phyloP scores from a whole-genome alignment of 345 rosid genomes.

The Arabidopsis suecica region DNA sequence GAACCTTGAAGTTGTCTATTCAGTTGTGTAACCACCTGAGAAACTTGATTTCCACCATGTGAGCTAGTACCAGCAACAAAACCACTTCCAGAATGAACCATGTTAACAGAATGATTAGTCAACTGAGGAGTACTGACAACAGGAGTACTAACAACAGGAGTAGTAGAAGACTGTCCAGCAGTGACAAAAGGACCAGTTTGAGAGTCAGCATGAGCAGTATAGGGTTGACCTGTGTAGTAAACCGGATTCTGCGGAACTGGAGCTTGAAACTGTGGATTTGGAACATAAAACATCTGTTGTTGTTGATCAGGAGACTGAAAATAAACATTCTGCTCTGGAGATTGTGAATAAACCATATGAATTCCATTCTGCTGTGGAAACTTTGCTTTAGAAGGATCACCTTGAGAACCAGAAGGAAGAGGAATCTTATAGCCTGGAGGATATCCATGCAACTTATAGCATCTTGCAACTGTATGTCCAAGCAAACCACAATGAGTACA shows the following conservation, averaged over 20 bases:
- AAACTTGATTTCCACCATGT: background rate
- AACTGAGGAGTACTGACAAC: no score
- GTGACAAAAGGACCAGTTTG: background rate
- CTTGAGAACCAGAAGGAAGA: no score
- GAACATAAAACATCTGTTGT: no score
- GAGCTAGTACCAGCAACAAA: background rate
- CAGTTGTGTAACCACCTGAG: background rate
- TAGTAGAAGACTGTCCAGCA: background rate
- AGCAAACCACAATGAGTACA: background rate
- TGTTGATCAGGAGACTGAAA: no score
- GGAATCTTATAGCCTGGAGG: background rate
- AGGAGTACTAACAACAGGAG: no score
- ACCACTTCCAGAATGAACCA: background rate
- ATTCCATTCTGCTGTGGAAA: background rate
- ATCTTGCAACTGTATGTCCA: background rate
- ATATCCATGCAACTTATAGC: background rate
- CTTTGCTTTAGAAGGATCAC: background rate
- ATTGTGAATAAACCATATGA: background rate
- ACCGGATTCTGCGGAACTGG: no score
- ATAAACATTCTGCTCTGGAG: background rate
- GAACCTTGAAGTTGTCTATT: background rate
- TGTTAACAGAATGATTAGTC: background rate
- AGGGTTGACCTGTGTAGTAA: no score
- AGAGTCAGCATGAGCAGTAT: no score
- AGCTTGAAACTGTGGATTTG: no score